phyloP scores from a whole-genome alignment of 768 basidiomycete species.

The Boletus reticuloceps region DNA sequence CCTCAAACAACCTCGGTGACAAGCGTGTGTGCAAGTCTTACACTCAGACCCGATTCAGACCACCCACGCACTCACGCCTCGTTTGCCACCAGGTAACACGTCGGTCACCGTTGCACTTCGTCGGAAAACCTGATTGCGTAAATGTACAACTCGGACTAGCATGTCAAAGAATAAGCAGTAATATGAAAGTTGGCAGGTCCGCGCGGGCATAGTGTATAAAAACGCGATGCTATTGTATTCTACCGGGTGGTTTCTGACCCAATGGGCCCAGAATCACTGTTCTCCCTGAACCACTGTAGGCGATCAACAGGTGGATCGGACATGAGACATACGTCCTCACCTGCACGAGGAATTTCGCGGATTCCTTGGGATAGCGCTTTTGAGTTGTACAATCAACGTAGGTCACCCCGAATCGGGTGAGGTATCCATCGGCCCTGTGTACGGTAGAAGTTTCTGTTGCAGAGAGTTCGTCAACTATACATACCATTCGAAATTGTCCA shows the following conservation, averaged over 20 bases:
- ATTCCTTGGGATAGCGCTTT: slow-evolving; percentile 62
- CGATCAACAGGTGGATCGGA: not conserved
- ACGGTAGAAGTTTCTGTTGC: not conserved
- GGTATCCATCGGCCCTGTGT: slow-evolving; percentile 59
- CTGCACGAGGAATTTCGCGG: slow-evolving; percentile 54
- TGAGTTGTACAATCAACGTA: slow-evolving; percentile 72
- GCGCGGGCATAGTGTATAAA: no score
- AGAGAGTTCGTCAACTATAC: not conserved
- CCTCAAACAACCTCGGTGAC: slow-evolving; percentile 19
- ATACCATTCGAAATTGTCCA: slow-evolving; percentile 72
- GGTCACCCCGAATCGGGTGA: slow-evolving; percentile 66
- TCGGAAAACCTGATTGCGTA: slow-evolving; percentile 4
- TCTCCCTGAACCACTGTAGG: slow-evolving; percentile 31
- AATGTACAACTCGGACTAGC: slow-evolving; percentile 1
- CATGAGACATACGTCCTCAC: slow-evolving; percentile 27
- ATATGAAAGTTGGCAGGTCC: no score
- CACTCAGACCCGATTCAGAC: slow-evolving; percentile 18
- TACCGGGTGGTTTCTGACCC: no score
- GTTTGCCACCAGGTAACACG: not conserved
- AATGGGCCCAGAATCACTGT: slow-evolving; percentile 8
- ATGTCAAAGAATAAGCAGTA: not conserved
- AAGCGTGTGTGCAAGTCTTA: slow-evolving; percentile 12
- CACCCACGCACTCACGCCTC: slow-evolving; percentile 9
- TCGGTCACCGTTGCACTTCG: not conserved
- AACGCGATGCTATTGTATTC: no score